Evolutionary conservation across 345 rosid species (phyloP).

Genomic region (Boechera retrofracta): DNA sequence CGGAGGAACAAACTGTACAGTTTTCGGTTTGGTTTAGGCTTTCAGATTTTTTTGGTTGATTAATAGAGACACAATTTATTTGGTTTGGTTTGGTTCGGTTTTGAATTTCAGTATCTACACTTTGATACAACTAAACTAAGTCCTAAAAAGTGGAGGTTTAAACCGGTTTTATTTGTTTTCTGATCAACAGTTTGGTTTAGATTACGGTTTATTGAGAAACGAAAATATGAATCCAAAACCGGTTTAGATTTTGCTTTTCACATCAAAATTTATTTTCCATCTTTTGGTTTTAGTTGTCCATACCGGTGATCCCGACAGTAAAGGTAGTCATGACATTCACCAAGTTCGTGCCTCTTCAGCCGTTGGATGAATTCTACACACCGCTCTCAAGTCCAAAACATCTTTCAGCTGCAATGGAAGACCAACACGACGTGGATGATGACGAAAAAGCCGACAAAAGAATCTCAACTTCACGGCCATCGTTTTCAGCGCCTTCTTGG

Average conservation of each 20-base stretch:
- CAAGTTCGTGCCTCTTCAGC: constrained; percentile 72
- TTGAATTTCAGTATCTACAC: background rate
- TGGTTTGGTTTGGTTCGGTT: background rate
- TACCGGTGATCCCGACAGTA: constrained; percentile 96
- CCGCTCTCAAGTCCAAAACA: constrained; percentile 83
- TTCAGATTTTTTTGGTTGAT: background rate
- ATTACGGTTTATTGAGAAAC: background rate
- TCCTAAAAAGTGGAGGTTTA: no score
- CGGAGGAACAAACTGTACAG: background rate
- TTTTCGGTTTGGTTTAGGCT: background rate
- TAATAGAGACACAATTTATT: background rate
- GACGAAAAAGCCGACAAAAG: constrained; percentile 50
- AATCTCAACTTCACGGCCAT: constrained; percentile 42
- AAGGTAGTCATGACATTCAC: constrained; percentile 89
- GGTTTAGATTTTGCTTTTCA: background rate
- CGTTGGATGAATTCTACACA: constrained; percentile 79
- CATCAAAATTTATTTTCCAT: background rate
- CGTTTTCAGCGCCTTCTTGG: constrained; percentile 57
- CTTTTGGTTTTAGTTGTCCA: constrained; percentile 61
- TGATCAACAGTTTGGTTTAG: background rate
- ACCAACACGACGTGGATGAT: constrained; percentile 47
- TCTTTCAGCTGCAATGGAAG: constrained; percentile 41
- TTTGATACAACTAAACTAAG: background rate
- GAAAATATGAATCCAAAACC: background rate
- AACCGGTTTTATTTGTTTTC: background rate